Evolutionary conservation across 495 filamentous ascomycete genomes (phyloP).

Genomic region (Aspergillus egyptiacus): DNA sequence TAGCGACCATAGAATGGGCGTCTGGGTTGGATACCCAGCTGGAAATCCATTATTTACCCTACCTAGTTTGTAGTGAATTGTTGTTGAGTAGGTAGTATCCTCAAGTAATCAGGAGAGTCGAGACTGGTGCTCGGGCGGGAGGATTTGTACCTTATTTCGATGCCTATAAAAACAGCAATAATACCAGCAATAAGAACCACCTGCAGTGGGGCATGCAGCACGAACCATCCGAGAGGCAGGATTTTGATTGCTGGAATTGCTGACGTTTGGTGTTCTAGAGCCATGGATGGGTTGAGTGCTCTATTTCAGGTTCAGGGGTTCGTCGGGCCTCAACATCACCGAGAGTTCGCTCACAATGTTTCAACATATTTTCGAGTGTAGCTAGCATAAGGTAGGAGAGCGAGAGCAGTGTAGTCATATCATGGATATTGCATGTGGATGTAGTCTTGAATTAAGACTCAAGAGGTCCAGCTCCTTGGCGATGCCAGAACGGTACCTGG

Average conservation of each 20-base stretch:
- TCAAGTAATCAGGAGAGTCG: too few species aligned
- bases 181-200: too few species aligned
- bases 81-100: too few species aligned
- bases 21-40: conserved; percentile 8
- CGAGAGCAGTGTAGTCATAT: background rate
- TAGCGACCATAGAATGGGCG: conserved; percentile 10
- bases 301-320: conserved; percentile 5
- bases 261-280: background rate
- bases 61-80: too few species aligned
- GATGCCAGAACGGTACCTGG: too few species aligned
- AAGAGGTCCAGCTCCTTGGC: background rate
- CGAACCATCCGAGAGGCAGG: background rate
- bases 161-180: too few species aligned
- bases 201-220: too few species aligned
- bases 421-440: background rate
- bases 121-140: too few species aligned
- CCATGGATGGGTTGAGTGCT: background rate
- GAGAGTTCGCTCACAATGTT: background rate
- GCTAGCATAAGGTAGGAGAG: background rate
- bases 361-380: too few species aligned
- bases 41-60: background rate
- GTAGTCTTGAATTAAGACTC: background rate
- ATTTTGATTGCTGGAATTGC: conserved; percentile 3
- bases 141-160: too few species aligned
- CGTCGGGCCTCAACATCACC: background rate